These are phyloP conservation scores for Cystobasidium ongulense DNA, from an alignment of 768 basidiomycete genomes.

Conservation along the genomic window DNA sequence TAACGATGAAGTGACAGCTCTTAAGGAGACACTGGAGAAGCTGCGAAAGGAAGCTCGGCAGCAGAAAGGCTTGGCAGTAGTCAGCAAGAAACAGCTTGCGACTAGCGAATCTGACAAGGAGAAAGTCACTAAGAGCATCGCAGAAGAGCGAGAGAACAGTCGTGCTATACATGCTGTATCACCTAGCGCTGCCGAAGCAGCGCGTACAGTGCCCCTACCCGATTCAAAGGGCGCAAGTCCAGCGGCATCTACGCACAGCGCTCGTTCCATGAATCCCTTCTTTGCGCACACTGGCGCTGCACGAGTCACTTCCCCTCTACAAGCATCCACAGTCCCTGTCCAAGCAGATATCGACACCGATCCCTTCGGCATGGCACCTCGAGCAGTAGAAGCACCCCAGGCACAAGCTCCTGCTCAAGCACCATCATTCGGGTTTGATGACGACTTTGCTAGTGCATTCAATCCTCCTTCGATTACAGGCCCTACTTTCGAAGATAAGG, in stretches of 20 bases:
- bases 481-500: background rate
- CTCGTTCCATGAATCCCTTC: slow-evolving; percentile 12
- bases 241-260: background rate
- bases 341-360: background rate
- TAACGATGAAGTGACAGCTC: slow-evolving; percentile 59
- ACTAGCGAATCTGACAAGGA: slow-evolving; percentile 70
- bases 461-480: background rate
- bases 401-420: background rate
- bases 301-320: slow-evolving; percentile 2
- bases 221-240: slow-evolving; percentile 1
- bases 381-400: background rate
- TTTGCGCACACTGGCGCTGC: background rate
- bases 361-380: slow-evolving; percentile 16
- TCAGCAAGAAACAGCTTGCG: slow-evolving; percentile 84
- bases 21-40: slow-evolving; percentile 74
- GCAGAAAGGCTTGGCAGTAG: slow-evolving; percentile 88
- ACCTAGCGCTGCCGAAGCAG: background rate
- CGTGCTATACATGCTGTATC: background rate
- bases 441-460: slow-evolving; percentile 3
- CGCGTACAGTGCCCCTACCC: slow-evolving; percentile 4
- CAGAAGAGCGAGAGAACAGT: slow-evolving; percentile 49
- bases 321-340: background rate
- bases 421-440: background rate
- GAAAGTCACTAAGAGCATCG: slow-evolving; percentile 58
- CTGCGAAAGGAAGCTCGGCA: slow-evolving; percentile 87